Conservation (phyloP, 768 basidiomycete species). For the Saitozyma podzolica region DNA sequence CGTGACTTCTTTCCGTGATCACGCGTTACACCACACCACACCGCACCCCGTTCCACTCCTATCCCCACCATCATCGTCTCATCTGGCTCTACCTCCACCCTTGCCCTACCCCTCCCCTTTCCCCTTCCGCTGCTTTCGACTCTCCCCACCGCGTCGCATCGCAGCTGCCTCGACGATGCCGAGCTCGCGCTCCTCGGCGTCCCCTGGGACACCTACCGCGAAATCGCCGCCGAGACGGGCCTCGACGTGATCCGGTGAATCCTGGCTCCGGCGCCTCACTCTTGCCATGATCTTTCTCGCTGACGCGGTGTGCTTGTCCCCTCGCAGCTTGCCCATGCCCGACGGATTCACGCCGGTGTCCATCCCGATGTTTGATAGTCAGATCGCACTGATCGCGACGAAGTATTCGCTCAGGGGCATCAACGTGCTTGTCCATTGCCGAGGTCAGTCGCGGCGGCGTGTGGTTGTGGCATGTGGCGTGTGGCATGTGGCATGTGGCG, state of each 20-base stretch:
- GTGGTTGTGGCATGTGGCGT: no score
- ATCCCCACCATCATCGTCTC: background rate
- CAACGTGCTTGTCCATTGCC: constrained; percentile 80
- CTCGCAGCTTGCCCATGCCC: constrained; percentile 72
- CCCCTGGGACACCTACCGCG: constrained; percentile 75
- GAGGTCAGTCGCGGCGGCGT: constrained; percentile 57
- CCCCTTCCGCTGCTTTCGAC: background rate
- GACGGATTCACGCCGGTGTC: constrained; percentile 80
- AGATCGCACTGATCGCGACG: constrained; percentile 67
- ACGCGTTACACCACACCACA: no score
- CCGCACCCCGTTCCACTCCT: no score
- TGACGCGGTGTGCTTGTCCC: background rate
- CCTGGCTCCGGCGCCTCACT: constrained; percentile 2
- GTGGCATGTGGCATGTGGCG: no score
- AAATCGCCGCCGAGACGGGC: constrained; percentile 63
- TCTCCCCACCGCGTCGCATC: background rate
- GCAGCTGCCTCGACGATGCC: constrained; percentile 77
- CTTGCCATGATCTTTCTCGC: constrained; percentile 7
- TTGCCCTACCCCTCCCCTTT: background rate
- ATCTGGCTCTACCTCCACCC: background rate
- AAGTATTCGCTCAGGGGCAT: constrained; percentile 72
- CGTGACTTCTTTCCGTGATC: no score
- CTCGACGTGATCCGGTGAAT: constrained; percentile 76
- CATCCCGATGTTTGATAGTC: constrained; percentile 63
- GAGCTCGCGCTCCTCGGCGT: constrained; percentile 85